Base-by-base conservation (phyloP, 352 stramenopile species). In the Phytophthora sojae region DNA sequence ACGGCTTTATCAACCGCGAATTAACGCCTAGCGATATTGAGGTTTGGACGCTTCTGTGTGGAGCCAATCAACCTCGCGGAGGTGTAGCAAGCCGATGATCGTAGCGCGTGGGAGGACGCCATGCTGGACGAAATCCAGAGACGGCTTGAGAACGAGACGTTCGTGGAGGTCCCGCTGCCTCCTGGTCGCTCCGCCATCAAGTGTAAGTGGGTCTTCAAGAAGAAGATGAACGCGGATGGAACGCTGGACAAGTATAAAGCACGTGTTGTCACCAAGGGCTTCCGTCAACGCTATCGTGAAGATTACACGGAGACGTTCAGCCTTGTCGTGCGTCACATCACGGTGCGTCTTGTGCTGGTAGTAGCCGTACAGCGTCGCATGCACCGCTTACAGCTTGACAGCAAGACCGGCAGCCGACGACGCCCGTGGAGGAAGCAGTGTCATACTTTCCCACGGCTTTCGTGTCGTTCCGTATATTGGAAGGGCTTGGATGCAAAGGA, bases 251-350 rank as follows among this genome's bases (percentile, higher is more conserved):
- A 81, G 44, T 86, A 73, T 67, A 81, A 77, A 57, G 69, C 75
- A 14, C 30, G 75, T 0, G 29, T 86, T 17, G 78, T 83, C 1
- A 21, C 21, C 0, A 21, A 21, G 21, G 21, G 21, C 21, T 21
- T 21, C 21, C 0, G 21, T 21, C 21, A 21, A 21, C 21, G 21
- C 1, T 21, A 21, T 1, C 0, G 21, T 21, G 21, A 21, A 21
- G 75, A 86, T 45, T 86, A 76, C 61, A 76, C 73, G 0, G 58
- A 83, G 39, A 86, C 75, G 1, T 82, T 77, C 63, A 68, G 45
- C 12, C 69, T 65, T 0, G 67, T 81, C 1, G 62, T 72, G 2
- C 29, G 53, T 1, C 49, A 77, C 56, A 63, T 30, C 17, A 61
- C 70, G 0, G 11, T 79, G 6, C 60, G 64, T 7, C 2, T 70